These are phyloP conservation scores for Candida oleophila DNA, from an alignment of 805 yeast genomes.

Conservation along the genomic window DNA sequence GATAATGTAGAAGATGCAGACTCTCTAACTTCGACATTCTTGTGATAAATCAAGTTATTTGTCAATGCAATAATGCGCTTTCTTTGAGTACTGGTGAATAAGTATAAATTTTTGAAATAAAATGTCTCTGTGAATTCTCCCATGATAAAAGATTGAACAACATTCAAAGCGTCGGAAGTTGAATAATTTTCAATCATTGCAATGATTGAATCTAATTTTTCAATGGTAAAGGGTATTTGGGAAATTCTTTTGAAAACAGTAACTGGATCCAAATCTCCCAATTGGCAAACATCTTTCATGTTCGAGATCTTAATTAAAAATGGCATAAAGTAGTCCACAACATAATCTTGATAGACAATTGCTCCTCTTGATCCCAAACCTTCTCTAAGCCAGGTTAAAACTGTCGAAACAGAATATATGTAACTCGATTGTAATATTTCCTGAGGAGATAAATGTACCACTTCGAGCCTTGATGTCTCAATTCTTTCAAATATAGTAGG, in stretches of 20 bases:
- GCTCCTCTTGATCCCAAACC: slow-evolving; percentile 56
- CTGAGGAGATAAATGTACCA: slow-evolving; percentile 45
- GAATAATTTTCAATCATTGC: slow-evolving; percentile 41
- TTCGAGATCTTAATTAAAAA: slow-evolving; percentile 61
- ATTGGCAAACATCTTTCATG: slow-evolving; percentile 78
- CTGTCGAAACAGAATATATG: slow-evolving; percentile 63
- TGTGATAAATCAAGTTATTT: slow-evolving; percentile 53
- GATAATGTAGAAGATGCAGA: slow-evolving; percentile 73
- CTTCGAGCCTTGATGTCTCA: slow-evolving; percentile 39
- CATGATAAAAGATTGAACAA: slow-evolving; percentile 58
- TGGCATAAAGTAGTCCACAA: slow-evolving; percentile 57
- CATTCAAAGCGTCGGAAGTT: slow-evolving; percentile 22
- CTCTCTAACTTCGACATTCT: slow-evolving; percentile 72
- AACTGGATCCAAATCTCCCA: slow-evolving; percentile 59
- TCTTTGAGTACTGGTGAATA: slow-evolving; percentile 49
- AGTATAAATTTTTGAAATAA: slow-evolving; percentile 65
- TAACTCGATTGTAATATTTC: slow-evolving; percentile 59
- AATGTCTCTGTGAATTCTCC: slow-evolving; percentile 71
- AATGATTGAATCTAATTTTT: slow-evolving; percentile 24
- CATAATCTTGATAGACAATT: slow-evolving; percentile 49
- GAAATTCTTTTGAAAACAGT: slow-evolving; percentile 44
- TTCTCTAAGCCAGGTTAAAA: slow-evolving; percentile 57
- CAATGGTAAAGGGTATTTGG: slow-evolving; percentile 30
- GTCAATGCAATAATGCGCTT: slow-evolving; percentile 50
- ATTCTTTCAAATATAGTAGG: slow-evolving; percentile 44